Base-by-base conservation (phyloP, 1,284 basidiomycete genomes). In the Golubevia sp. region DNA sequence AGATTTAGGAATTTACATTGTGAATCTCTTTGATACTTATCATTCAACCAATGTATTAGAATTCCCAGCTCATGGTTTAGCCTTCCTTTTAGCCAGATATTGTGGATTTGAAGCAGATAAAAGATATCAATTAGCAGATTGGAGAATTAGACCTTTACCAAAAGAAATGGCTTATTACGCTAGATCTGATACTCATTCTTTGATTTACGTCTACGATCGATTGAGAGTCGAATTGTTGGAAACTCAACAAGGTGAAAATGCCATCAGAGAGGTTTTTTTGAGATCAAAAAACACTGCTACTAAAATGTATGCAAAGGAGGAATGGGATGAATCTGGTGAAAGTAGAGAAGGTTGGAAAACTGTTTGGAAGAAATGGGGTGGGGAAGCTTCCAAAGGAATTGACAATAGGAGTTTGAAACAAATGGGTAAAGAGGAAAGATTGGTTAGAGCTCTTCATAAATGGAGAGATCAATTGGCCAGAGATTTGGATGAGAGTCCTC, bases 21-120 rank as follows among this genome's bases (percentile, higher is more conserved):
- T 99, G 66, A 93, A 94, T 67, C 85, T 99, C 7, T 99, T 98
- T 80, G 96, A 99, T 82, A 99, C 97, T 0, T 98, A 90, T 82
- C 94, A 98, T 75, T 96, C 96, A 0, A 93, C 93, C 0, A 92
- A 91, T 75, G 86, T 92, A 0, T 64, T 83, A 21, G 30, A 68
- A 26, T 92, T 94, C 76, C 90, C 91, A 0, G 88, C 90, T 54
- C 91, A 94, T 73, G 91, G 91, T 0, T 89, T 99, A 7, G 92
- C 92, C 0, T 88, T 90, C 53, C 87, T 99, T 8, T 88, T 99
- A n/a, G 88, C 91, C 74, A 90, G 91, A 85, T 98, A 94, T 78
- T 94, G 92, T 78, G 89, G 92, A 75, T 95, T 95, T 77, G 88
- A 88, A n/a, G 89, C 96, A 0, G 96, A 99, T 86, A 99, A 99